Base-by-base conservation (phyloP, 106 monocot species). In the Amphibolis antarctica region DNA sequence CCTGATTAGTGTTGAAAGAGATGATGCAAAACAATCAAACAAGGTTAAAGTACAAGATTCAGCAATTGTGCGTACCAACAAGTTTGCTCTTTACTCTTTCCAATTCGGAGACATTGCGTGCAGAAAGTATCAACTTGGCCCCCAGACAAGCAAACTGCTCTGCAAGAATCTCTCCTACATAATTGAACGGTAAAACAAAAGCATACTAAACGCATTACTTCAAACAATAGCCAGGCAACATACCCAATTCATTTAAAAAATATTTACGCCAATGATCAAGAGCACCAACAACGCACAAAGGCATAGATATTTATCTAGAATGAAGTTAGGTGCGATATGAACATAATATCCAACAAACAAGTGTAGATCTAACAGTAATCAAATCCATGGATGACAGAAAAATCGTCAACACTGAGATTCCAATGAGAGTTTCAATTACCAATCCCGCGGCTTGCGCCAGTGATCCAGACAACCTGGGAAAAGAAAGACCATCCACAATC, bases 401-500 rank as follows among this genome's bases (percentile, higher is more conserved):
- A 36, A 7, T 36, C 4, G 36, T 7, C 2, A 36, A 4, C 36
- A 36, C 0, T 56, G 15, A 25, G 6, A 56, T 15, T 6, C 13
- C 22, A 56, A 0, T 11, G 26, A 24, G 14, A 23, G 20, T 9
- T 0, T 10, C 4, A 60, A 31, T 83, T 44, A 91, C 91, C 91
- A 29, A 91, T 91, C 70, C 91, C 91, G 26, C 91, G 82, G 77
- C 91, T 91, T 9, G 91, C 91, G 4, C 91, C 91, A 42, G 91
- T 91, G 30, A 91, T 91, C 91, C 91, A 70, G 10, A 62, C 51
- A 43, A 70, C 70, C 70, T 68, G 23, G 42, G 17, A 13, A 59
- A 2, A 6, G 1, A 28, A 1, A 28, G 30, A 29, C 22, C 18
- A 21, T 15, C 45, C 14, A 23, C 12, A 46, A 46, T 17, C 1